A percentile compares a stretch with the other conserved stretches of the same genome.
phyloP scores from a whole-genome alignment of 495 filamentous ascomycete species.

The Xylaria scruposa region DNA sequence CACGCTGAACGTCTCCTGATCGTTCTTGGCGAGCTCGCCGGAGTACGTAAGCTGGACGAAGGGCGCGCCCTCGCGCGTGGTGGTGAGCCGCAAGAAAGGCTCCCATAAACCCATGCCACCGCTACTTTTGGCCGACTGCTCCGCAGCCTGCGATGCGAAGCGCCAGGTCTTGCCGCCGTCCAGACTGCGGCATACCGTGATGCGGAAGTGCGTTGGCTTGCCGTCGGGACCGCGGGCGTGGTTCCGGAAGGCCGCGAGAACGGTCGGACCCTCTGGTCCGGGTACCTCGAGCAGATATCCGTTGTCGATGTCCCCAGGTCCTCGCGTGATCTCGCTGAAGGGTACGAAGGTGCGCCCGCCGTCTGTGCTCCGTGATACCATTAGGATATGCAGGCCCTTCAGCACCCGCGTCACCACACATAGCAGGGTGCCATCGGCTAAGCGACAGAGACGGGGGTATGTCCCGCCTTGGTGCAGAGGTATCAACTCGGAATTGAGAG shows the following conservation, averaged over 20 bases:
- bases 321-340: conserved; percentile 41
- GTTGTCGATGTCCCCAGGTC: conserved; percentile 64
- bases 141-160: conserved; percentile 59
- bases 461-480: conserved; percentile 48
- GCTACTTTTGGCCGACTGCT: conserved; percentile 45
- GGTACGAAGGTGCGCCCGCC: conserved; percentile 49
- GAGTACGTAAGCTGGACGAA: conserved; percentile 59
- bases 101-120: conserved; percentile 65
- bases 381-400: conserved; percentile 43
- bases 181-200: conserved; percentile 63
- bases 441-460: conserved; percentile 57
- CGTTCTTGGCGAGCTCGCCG: conserved; percentile 45
- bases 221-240: conserved; percentile 53
- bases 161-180: conserved; percentile 62
- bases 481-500: conserved; percentile 30
- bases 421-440: conserved; percentile 55
- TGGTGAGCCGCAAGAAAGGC: conserved; percentile 62
- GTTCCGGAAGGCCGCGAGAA: conserved; percentile 70
- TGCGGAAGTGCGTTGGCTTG: conserved; percentile 62
- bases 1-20: conserved; percentile 67
- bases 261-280: conserved; percentile 31
- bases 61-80: conserved; percentile 42
- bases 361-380: conserved; percentile 50
- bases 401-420: conserved; percentile 52
- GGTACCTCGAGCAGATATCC: conserved; percentile 63